Conservation (phyloP, 2,329 filamentous ascomycete genomes). For the Lomentospora prolificans region DNA sequence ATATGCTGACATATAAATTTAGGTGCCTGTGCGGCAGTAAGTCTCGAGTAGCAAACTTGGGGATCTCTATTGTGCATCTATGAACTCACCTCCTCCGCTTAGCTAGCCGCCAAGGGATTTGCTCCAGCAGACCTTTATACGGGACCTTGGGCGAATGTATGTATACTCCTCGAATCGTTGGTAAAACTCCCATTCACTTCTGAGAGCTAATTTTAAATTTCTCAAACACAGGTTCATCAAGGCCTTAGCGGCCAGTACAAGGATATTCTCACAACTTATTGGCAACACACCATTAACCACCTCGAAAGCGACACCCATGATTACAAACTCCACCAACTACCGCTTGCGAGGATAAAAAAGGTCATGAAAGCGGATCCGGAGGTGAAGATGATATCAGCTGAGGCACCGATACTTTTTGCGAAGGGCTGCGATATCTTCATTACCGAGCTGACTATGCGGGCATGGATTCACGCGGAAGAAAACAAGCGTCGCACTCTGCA, state of each 20-base stretch:
- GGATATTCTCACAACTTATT: slow-evolving; percentile 96
- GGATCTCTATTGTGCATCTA: slow-evolving; percentile 13
- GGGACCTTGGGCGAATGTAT: slow-evolving; percentile 88
- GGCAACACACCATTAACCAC: slow-evolving; percentile 96
- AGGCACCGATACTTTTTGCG: slow-evolving; percentile 94
- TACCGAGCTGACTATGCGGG: slow-evolving; percentile 96
- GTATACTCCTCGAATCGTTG: slow-evolving; percentile 20
- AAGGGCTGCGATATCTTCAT: slow-evolving; percentile 99
- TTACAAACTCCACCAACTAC: slow-evolving; percentile 96
- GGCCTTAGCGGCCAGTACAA: slow-evolving; percentile 86
- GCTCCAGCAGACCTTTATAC: slow-evolving; percentile 91
- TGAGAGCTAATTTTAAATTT: not conserved
- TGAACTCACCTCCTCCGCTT: slow-evolving; percentile 17
- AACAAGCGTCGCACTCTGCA: slow-evolving; percentile 96
- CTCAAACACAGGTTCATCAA: slow-evolving; percentile 67
- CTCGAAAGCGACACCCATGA: slow-evolving; percentile 93
- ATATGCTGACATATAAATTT: slow-evolving; percentile 13
- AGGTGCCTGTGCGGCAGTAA: slow-evolving; percentile 39
- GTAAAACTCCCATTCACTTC: not conserved
- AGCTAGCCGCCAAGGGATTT: slow-evolving; percentile 81
- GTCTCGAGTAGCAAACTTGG: slow-evolving; percentile 12
- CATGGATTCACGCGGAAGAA: slow-evolving; percentile 98
- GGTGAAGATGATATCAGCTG: slow-evolving; percentile 99
- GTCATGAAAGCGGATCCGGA: slow-evolving; percentile 99
- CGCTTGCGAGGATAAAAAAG: slow-evolving; percentile 97